Percentiles rank a stretch among this genome's conserved stretches.
These are phyloP conservation scores for Russula abietina DNA, from an alignment of 768 basidiomycete genomes.

Conservation along the genomic window DNA sequence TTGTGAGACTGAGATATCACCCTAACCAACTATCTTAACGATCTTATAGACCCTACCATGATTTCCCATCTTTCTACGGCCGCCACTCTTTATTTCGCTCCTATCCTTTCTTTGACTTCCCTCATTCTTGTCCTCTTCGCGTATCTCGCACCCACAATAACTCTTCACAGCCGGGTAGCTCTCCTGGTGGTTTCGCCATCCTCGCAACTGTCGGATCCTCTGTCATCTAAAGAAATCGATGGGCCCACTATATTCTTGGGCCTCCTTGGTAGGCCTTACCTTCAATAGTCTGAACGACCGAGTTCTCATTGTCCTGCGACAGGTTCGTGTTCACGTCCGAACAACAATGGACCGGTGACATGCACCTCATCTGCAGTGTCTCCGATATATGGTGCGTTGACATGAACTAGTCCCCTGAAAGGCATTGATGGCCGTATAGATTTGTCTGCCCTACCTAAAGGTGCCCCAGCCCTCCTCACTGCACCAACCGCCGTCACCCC, in stretches of 20 bases:
- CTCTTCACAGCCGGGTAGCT: conserved; percentile 57
- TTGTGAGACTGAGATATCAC: conserved; percentile 22
- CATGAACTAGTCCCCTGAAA: not conserved
- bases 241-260: conserved; percentile 68
- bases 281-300: not conserved
- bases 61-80: conserved; percentile 65
- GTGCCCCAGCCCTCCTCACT: conserved; percentile 50
- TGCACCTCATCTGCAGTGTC: conserved; percentile 53
- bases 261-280: conserved; percentile 45
- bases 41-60: conserved; percentile 41
- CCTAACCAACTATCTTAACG: conserved; percentile 21
- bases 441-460: conserved; percentile 52
- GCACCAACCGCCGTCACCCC: conserved; percentile 58
- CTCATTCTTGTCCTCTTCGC: conserved; percentile 60
- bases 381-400: conserved; percentile 54
- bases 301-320: conserved; percentile 7
- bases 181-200: conserved; percentile 62
- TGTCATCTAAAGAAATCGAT: conserved; percentile 38
- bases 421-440: conserved; percentile 39
- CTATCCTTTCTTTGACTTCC: conserved; percentile 58
- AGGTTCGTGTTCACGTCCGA: conserved; percentile 64
- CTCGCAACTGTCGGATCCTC: conserved; percentile 35
- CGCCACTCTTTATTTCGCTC: conserved; percentile 60
- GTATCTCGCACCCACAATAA: conserved; percentile 57
- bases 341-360: conserved; percentile 43